Base-by-base conservation (phyloP, 1,139 yeast species). In the Lodderomyces theae region DNA sequence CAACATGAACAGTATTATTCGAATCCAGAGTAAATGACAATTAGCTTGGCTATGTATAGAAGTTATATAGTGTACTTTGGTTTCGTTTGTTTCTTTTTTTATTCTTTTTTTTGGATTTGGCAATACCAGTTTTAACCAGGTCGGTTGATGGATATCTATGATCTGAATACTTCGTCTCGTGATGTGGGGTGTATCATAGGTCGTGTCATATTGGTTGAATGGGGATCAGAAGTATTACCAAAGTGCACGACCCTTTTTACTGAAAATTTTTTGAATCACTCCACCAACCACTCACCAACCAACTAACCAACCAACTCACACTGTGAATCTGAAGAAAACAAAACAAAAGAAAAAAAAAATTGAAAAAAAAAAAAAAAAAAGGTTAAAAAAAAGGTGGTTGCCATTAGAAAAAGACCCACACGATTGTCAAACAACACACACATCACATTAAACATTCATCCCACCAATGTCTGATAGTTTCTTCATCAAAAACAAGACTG, bases 401-500 rank as follows among this genome's bases (percentile, higher is more conserved):
- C 11, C 11, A 9, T 9, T 9, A 24, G n/a, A 26, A n/a, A 15
- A 5, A 19, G 22, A 19, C 8, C 8, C 22, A 28, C n/a, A n/a
- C n/a, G n/a, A n/a, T n/a, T n/a, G 15, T 8, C 15, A n/a, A n/a
- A 28, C 10, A 28, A 28, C 31, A 24, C 6, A 8, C 26, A 24
- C 12, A 24, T 7, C 12, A n/a, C n/a, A n/a, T n/a, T n/a, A n/a
- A n/a, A n/a, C n/a, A n/a, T n/a, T 24, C 26, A 24, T 11, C 12
- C 12, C 12, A 7, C 11, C 2, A 9, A 42, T 42, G 46, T 44
- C 49, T 25, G 57, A 53, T 40, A 50, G 45, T 34, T 80, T 80
- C 61, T 65, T 80, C 44, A 64, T 74, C 41, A 74, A 78, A 56
- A 77, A 82, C 61, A 82, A 72, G 60, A 68, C 78, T 24, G 83